Percentiles rank a stretch among this genome's conserved stretches.
Conservation (phyloP, 768 basidiomycete species). For the Agrocybe praecox region DNA sequence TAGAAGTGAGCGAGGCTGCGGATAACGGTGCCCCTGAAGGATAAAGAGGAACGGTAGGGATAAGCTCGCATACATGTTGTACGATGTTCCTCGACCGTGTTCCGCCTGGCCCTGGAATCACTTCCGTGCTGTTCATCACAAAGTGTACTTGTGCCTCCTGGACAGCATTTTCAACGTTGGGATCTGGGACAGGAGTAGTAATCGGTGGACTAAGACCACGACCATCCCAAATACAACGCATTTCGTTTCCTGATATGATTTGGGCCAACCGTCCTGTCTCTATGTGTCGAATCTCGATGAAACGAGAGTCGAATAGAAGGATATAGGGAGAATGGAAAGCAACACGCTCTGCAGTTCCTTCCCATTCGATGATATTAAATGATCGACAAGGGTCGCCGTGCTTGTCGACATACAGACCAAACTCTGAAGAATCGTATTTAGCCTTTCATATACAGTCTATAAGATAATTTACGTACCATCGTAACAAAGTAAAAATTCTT, state of each 20-base stretch:
- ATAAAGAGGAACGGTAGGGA: constrained; percentile 73
- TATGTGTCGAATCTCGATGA: constrained; percentile 91
- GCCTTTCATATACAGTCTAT: neutral
- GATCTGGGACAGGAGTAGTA: constrained; percentile 62
- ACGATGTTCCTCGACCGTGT: constrained; percentile 51
- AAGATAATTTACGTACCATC: constrained; percentile 63
- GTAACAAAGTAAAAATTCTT: constrained; percentile 93
- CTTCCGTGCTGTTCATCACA: constrained; percentile 72
- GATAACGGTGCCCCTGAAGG: constrained; percentile 26
- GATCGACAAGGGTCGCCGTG: constrained; percentile 87
- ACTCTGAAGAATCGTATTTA: constrained; percentile 54
- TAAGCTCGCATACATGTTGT: constrained; percentile 79
- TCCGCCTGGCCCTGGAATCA: constrained; percentile 38
- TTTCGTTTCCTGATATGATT: constrained; percentile 82
- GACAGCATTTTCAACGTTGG: constrained; percentile 51
- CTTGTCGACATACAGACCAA: constrained; percentile 92
- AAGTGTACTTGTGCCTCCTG: constrained; percentile 88
- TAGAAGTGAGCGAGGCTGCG: constrained; percentile 2
- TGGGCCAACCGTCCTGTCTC: constrained; percentile 82
- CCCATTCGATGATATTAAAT: constrained; percentile 89
- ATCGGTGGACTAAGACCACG: constrained; percentile 57
- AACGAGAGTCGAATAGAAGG: constrained; percentile 86
- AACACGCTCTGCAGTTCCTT: constrained; percentile 87
- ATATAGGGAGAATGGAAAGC: constrained; percentile 92
- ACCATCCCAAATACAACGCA: constrained; percentile 92